Evolutionary conservation across 352 stramenopile genomes (phyloP).

Genomic region (Elongisporangium anandrum): DNA sequence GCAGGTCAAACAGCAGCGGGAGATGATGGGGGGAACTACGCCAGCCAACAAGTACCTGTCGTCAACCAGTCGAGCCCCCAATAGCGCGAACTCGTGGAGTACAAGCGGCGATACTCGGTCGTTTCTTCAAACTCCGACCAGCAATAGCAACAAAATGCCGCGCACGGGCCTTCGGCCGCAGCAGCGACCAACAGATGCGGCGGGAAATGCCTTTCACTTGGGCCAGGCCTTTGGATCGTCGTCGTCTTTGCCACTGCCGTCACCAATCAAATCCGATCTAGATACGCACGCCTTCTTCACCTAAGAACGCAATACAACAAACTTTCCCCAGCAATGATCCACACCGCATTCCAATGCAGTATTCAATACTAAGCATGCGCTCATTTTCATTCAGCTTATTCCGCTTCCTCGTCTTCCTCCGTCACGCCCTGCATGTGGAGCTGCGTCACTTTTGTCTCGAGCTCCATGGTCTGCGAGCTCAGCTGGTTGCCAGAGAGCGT

Average conservation of each 20-base stretch:
- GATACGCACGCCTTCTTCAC: constrained; percentile 86
- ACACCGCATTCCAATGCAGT: no score
- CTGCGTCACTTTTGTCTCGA: constrained; percentile 54
- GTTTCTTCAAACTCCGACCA: constrained; percentile 7
- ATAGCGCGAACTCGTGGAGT: background rate
- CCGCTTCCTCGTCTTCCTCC: constrained; percentile 47
- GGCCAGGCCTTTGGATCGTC: constrained; percentile 15
- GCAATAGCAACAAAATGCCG: background rate
- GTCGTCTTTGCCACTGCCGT: constrained; percentile 60
- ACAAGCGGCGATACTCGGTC: constrained; percentile 3
- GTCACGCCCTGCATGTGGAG: constrained; percentile 31
- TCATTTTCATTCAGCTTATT: constrained; percentile 13
- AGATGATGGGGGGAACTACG: constrained; percentile 26
- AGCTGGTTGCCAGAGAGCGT: constrained; percentile 80
- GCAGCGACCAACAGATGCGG: constrained; percentile 8
- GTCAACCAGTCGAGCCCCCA: background rate
- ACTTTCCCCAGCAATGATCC: background rate
- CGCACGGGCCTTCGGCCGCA: constrained; percentile 4
- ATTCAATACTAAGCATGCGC: no score
- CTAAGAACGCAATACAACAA: constrained; percentile 28
- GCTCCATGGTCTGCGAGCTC: constrained; percentile 40
- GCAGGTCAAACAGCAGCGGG: constrained; percentile 66
- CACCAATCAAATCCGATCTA: constrained; percentile 81
- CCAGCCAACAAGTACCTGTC: background rate
- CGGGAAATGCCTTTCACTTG: constrained; percentile 15